These are phyloP conservation scores for Kwoniella heveanensis DNA, from an alignment of 768 basidiomycete species.

Conservation along the genomic window DNA sequence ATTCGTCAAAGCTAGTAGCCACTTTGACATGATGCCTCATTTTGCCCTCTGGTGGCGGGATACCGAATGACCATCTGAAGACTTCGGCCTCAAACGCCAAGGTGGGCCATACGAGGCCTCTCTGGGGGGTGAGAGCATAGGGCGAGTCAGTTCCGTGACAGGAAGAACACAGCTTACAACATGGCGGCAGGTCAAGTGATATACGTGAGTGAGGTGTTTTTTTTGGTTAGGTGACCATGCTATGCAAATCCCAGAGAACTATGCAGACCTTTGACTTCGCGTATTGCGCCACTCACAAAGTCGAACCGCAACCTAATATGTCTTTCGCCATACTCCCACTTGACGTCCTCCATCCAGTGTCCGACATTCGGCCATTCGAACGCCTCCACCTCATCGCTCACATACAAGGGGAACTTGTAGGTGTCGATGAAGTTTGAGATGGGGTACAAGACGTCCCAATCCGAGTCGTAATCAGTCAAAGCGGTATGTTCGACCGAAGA, in stretches of 20 bases:
- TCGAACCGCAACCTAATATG: slow-evolving; percentile 36
- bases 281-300: slow-evolving; percentile 48
- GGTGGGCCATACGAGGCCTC: slow-evolving; percentile 59
- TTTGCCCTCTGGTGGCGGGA: slow-evolving; percentile 72
- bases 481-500: slow-evolving; percentile 59
- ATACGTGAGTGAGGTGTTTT: too few relatives aligned
- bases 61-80: slow-evolving; percentile 76
- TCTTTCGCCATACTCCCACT: slow-evolving; percentile 59
- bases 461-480: slow-evolving; percentile 76
- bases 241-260: too few relatives aligned
- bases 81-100: slow-evolving; percentile 92
- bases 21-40: slow-evolving; percentile 89
- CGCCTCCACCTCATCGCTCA: slow-evolving; percentile 55
- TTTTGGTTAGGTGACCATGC: too few relatives aligned
- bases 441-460: slow-evolving; percentile 70
- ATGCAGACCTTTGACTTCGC: too few relatives aligned
- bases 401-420: slow-evolving; percentile 67
- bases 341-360: slow-evolving; percentile 61
- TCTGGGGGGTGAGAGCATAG: slow-evolving; percentile 26
- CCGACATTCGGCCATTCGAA: slow-evolving; percentile 64
- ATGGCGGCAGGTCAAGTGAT: too few relatives aligned
- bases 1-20: slow-evolving; percentile 79
- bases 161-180: background rate
- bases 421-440: slow-evolving; percentile 73
- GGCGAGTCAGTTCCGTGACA: too few relatives aligned